phyloP scores from a whole-genome alignment of 2,329 filamentous ascomycete genomes.

The Pseudocercospora musae region DNA sequence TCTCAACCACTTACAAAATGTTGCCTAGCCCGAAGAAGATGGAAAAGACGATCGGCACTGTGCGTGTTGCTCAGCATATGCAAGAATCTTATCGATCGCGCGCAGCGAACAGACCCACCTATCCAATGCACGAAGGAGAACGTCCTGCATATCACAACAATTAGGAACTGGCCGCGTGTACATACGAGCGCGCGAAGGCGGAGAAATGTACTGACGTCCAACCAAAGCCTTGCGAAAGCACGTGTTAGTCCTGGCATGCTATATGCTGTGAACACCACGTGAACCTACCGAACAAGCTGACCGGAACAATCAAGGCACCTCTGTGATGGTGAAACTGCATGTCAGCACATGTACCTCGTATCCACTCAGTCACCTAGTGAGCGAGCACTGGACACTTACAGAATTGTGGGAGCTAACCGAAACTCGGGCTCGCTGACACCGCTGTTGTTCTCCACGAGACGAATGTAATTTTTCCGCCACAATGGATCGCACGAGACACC shows the following conservation, averaged over 20 bases:
- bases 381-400: conserved; percentile 24
- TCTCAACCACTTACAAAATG: conserved; percentile 34
- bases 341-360: background rate
- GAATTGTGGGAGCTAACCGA: conserved; percentile 65
- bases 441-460: conserved; percentile 54
- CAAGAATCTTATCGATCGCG: conserved; percentile 17
- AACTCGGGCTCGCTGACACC: conserved; percentile 79
- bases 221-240: conserved; percentile 15
- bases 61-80: conserved; percentile 18
- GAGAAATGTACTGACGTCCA: conserved; percentile 21
- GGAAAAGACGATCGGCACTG: conserved; percentile 51
- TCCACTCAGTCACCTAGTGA: background rate
- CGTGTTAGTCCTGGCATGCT: conserved; percentile 14
- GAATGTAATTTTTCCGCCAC: conserved; percentile 57
- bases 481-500: conserved; percentile 63
- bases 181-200: background rate
- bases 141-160: background rate
- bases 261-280: conserved; percentile 19
- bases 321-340: conserved; percentile 21
- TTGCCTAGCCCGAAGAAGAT: conserved; percentile 43
- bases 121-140: conserved; percentile 20
- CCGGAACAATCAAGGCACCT: conserved; percentile 73
- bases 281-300: conserved; percentile 69
- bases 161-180: conserved; percentile 5
- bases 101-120: conserved; percentile 4